phyloP scores from a whole-genome alignment of 78 protist species.

The Planoprotostelium fungivorum region DNA sequence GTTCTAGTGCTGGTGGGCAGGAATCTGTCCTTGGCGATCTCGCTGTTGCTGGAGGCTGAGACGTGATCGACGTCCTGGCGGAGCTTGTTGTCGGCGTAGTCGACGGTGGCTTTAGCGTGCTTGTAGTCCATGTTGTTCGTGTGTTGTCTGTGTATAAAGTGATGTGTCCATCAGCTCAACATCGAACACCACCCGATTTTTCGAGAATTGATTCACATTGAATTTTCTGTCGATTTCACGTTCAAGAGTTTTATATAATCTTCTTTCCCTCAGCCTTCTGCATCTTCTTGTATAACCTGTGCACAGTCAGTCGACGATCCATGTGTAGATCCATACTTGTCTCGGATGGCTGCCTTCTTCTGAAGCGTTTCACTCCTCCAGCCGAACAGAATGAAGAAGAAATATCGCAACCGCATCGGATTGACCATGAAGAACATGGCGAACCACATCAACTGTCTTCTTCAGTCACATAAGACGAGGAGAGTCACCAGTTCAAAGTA shows the following conservation, averaged over 20 bases:
- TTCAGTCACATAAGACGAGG: background rate
- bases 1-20: background rate
- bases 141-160: background rate
- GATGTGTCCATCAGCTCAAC: no score
- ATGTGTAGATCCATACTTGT: no score
- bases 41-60: background rate
- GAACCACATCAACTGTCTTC: background rate
- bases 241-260: no score
- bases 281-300: no score
- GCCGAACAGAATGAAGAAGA: background rate
- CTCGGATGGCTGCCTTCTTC: background rate
- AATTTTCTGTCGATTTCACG: no score
- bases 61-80: background rate
- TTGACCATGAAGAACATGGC: background rate
- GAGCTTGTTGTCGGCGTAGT: background rate
- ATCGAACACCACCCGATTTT: no score
- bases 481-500: background rate
- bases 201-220: no score
- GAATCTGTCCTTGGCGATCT: background rate
- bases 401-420: background rate
- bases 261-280: no score
- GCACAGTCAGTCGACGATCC: no score
- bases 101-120: background rate
- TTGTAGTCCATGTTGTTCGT: conserved; percentile 1
- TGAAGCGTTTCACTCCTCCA: background rate